A percentile compares a stretch with the other conserved stretches of the same genome.
Evolutionary conservation across 129 eudicot genomes (phyloP).

Genomic region (Arctium lappa): DNA sequence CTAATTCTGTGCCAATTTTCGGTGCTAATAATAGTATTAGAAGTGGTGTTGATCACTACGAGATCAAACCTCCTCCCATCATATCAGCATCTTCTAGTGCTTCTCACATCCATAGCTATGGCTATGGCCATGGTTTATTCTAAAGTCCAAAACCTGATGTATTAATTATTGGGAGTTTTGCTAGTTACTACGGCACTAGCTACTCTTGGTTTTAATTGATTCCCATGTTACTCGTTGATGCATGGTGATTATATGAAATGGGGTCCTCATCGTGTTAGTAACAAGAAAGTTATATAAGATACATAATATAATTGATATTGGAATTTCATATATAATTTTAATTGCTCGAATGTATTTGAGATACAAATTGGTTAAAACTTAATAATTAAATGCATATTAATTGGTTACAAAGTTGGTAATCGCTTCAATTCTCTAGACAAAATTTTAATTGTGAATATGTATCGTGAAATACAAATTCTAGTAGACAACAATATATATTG

Average conservation of each 20-base stretch:
- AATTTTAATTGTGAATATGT: too few relatives aligned
- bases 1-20: slow-evolving; percentile 19
- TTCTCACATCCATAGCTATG: slow-evolving; percentile 26
- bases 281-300: not conserved
- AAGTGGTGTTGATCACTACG: slow-evolving; percentile 28
- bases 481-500: too few relatives aligned
- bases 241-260: not conserved
- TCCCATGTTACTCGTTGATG: not conserved
- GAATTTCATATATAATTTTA: not conserved
- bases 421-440: too few relatives aligned
- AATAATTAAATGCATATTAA: not conserved
- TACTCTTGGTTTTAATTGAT: not conserved
- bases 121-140: slow-evolving; percentile 26
- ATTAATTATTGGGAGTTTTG: not conserved
- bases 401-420: not conserved
- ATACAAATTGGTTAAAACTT: not conserved
- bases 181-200: slow-evolving; percentile 4
- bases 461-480: too few relatives aligned
- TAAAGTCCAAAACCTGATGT: not conserved
- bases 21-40: slow-evolving; percentile 17
- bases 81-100: slow-evolving; percentile 5
- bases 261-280: not conserved
- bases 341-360: slow-evolving; percentile 12
- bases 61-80: slow-evolving; percentile 22
- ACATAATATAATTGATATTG: not conserved